A percentile compares a stretch with the other conserved stretches of the same genome.
phyloP scores from a whole-genome alignment of 2,329 filamentous ascomycete species.

The Diaporthe vaccinii region DNA sequence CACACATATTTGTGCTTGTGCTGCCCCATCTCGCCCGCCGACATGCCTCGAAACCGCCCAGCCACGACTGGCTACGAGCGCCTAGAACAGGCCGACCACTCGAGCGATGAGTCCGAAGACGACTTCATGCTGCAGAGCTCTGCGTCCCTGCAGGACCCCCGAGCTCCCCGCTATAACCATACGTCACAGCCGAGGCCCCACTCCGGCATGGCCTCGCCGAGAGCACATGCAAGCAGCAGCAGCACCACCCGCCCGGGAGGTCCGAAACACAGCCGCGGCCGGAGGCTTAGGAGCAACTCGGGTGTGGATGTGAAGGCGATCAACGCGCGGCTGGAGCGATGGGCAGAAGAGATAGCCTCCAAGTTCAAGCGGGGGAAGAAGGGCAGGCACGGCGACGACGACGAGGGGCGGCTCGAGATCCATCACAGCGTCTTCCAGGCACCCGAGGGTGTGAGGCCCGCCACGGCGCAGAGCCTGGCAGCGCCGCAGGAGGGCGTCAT shows the following conservation, averaged over 20 bases:
- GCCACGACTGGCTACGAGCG: conserved; percentile 87
- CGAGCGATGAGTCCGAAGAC: conserved; percentile 79
- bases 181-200: conserved; percentile 72
- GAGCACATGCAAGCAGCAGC: conserved; percentile 54
- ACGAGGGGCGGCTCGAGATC: conserved; percentile 92
- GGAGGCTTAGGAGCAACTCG: conserved; percentile 76
- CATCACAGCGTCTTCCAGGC: conserved; percentile 97
- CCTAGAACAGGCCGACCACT: conserved; percentile 84
- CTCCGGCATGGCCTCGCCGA: conserved; percentile 71
- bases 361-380: conserved; percentile 92
- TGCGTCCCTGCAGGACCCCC: conserved; percentile 69
- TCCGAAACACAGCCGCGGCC: conserved; percentile 58
- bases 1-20: not conserved
- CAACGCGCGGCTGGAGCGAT: conserved; percentile 93
- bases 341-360: conserved; percentile 97
- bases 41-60: conserved; percentile 77
- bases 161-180: conserved; percentile 73
- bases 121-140: conserved; percentile 69
- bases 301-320: conserved; percentile 98
- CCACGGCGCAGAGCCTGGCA: conserved; percentile 81
- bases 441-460: conserved; percentile 86
- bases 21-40: conserved; percentile 43
- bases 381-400: conserved; percentile 66
- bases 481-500: conserved; percentile 74
- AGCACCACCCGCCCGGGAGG: conserved; percentile 50